Conservation (phyloP, 1,284 basidiomycete species). For the Sporisorium scitamineum region DNA sequence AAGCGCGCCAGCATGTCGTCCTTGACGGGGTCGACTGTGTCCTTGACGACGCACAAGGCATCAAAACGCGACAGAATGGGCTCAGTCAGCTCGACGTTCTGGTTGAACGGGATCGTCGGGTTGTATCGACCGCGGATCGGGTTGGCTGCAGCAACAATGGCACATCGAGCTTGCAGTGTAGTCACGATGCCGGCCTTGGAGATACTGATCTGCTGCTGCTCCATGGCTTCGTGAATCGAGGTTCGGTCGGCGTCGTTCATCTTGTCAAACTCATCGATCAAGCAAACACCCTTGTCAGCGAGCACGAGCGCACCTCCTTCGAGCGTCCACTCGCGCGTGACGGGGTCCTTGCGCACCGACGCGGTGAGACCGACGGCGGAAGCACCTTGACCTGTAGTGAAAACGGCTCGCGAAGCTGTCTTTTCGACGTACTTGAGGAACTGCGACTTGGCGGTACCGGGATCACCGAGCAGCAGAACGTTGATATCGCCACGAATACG, state of each 20-base stretch:
- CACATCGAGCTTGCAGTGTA: conserved; percentile 93
- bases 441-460: conserved; percentile 98
- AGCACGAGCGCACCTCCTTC: conserved; percentile 97
- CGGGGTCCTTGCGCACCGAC: conserved; percentile 95
- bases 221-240: conserved; percentile 99
- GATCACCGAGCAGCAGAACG: conserved; percentile 92
- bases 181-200: conserved; percentile 99
- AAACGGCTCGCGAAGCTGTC: conserved; percentile 95
- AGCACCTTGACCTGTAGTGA: conserved; percentile 97
- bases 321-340: conserved; percentile 97
- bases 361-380: conserved; percentile 98
- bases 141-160: conserved; percentile 97
- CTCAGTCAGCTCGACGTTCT: conserved; percentile 98
- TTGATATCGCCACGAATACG: conserved; percentile 98
- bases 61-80: conserved; percentile 99
- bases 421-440: conserved; percentile 99
- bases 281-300: conserved; percentile 97
- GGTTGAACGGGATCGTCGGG: conserved; percentile 79
- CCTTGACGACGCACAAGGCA: conserved; percentile 97
- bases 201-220: conserved; percentile 99
- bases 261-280: conserved; percentile 99
- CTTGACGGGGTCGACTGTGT: conserved; percentile 94
- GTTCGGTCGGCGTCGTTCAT: conserved; percentile 93
- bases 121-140: conserved; percentile 80
- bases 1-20: conserved; percentile 97